Evolutionary conservation across 1,284 basidiomycete species (phyloP), one percentile per base, ranked within the genome.

Genomic region (Ceratorhiza oryzae-sativae): DNA sequence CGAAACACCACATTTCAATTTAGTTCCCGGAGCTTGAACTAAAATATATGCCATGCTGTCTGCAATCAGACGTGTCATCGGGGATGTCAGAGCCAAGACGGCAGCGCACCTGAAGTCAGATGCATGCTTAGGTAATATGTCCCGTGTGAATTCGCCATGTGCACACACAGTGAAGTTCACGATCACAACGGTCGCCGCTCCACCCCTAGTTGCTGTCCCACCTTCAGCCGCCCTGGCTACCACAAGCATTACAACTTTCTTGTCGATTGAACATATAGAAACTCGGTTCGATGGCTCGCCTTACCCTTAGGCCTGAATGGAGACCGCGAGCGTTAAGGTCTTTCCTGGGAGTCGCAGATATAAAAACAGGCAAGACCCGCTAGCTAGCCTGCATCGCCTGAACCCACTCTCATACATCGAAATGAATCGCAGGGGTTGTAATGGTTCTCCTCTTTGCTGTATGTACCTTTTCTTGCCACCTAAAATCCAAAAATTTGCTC

Each of bases 381-480:
- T 51, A 51, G 15, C 8, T 32, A 23, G 23, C 12, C 51, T 45
- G 41, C 20, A 13, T 18, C 42, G 60, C 27, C 30, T 20, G 53
- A 15, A 13, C 15, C 10, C 39, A 56, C 72, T 13, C 46, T 68
- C 36, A 56, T 73, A 13, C 6, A 39, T 39, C 6, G 36, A 25
- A 2, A 39, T 34, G 63, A 41, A 23, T 20, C 55, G 25, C 36
- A 84, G 84, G 84, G 62, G 94, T 93, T 73, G 91, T 87, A 65
- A 86, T 97, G 73, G 89, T 91, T 73, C 84, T 96, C 18, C 85
- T 96, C 67, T 97, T 97, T 77, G 93, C 91, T 27, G 92, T 96
- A 75, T 74, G 90, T 30, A 71, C 71, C 9, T 39, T 32, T 45
- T 45, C 73, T 20, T 73, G 62, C 68, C 53, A 60, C n/a, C n/a